A percentile compares a stretch with the other conserved stretches of the same genome.
Conservation (phyloP, 208 protist genomes). For the Acanthamoeba royreba region DNA sequence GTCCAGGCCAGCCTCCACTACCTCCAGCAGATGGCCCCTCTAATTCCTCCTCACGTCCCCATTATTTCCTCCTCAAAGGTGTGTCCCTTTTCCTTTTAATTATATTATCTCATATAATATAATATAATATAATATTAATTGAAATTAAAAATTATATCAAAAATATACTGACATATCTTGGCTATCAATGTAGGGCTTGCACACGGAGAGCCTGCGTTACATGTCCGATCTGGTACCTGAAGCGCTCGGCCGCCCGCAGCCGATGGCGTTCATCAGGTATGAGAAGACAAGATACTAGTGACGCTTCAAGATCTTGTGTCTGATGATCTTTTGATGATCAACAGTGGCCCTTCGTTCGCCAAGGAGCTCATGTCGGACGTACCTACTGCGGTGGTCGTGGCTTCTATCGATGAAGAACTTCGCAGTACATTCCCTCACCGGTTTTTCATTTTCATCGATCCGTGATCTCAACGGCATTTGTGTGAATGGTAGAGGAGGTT, state of each 20-base stretch:
- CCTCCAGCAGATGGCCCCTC: not conserved
- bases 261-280: conserved; percentile 39
- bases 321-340: not conserved
- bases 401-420: not conserved
- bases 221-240: conserved; percentile 29
- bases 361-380: conserved; percentile 61
- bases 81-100: not conserved
- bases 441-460: not conserved
- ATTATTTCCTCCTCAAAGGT: conserved; percentile 62
- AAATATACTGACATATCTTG: not conserved
- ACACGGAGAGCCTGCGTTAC: conserved; percentile 38
- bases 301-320: not conserved
- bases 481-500: not conserved
- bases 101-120: not conserved
- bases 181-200: not conserved
- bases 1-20: conserved; percentile 39
- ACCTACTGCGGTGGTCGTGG: conserved; percentile 61
- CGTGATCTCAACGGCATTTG: not conserved
- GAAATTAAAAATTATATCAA: too few species aligned
- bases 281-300: not conserved
- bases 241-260: conserved; percentile 8
- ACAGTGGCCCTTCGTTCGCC: conserved; percentile 66
- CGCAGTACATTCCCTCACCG: not conserved
- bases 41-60: conserved; percentile 40
- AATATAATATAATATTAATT: not conserved